Base-by-base conservation (phyloP, 345 rosid genomes). In the Mercurialis annua region DNA sequence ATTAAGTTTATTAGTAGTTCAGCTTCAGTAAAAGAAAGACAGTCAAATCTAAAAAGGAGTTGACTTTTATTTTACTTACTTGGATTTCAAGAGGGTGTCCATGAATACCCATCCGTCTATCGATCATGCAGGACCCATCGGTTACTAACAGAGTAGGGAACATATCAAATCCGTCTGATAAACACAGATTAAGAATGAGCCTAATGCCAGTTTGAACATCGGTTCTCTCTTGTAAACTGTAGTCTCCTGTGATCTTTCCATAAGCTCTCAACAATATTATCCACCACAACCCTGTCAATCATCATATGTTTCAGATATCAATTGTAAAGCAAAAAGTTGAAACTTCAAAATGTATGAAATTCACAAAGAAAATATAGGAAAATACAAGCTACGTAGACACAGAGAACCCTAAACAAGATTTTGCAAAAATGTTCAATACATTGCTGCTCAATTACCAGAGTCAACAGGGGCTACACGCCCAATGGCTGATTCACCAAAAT, bases 41-140 rank as follows among this genome's bases (percentile, higher is more conserved):
- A 20, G 27, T 40, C 46, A 42, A 62, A 40, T 48, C 34, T 10
- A 49, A 20, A 53, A 51, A 46, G 11, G 53, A 10, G n/a, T 4
- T 12, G 5, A 36, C 17, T 26, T 0, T 9, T 11, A 68, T 54
- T 44, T 26, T 31, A 67, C 83, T 80, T 80, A 90, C 98, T 80
- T 92, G 96, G 70, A 92, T 92, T 81, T 92, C 98, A 47, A 92
- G 97, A 70, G 98, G 98, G 68, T 92, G 98, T 0, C 98, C 98
- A 40, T 92, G 96, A 67, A 92, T 92, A 52, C 98, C 98, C 98
- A 92, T 92, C 64, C 98, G 82, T 70, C 98, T 82, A 75, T 92
- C 98, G 30, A 92, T 88, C 98, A 92, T 92, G 70, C 97, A 90
- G 67, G 98, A 92, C 67, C 98, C 97, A 68, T 92, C 98, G 17